These are phyloP conservation scores for Stachybotrys chlorohalonatus DNA, from an alignment of 2,329 filamentous ascomycete genomes.

Conservation along the genomic window DNA sequence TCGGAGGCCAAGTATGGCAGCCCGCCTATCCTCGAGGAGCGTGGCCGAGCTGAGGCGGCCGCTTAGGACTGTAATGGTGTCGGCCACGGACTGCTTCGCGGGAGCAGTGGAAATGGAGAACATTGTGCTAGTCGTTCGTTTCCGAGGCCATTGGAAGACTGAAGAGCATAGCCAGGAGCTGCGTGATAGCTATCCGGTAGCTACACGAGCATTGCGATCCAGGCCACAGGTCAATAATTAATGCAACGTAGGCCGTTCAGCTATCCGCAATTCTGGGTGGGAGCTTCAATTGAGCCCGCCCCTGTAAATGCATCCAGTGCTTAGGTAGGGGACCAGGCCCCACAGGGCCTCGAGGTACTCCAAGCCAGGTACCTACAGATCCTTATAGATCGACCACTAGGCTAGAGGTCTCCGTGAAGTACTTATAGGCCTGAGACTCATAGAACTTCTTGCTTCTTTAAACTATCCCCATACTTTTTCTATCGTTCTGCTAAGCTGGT, in stretches of 20 bases:
- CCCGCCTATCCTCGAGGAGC: slow-evolving; percentile 86
- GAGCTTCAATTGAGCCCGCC: not conserved
- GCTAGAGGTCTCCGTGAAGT: too few species aligned
- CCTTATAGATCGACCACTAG: too few species aligned
- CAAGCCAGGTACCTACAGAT: not conserved
- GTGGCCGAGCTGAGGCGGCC: slow-evolving; percentile 81
- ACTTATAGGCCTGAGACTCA: too few species aligned
- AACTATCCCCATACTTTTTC: too few species aligned
- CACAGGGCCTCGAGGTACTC: not conserved
- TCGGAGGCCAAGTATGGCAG: slow-evolving; percentile 82
- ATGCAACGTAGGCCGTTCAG: not conserved
- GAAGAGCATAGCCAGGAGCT: slow-evolving; percentile 1
- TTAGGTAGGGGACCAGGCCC: not conserved
- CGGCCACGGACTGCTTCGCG: slow-evolving; percentile 89
- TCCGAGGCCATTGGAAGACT: slow-evolving; percentile 19
- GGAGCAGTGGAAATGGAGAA: slow-evolving; percentile 64
- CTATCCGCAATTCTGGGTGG: not conserved
- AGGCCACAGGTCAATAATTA: not conserved
- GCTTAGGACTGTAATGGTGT: slow-evolving; percentile 87
- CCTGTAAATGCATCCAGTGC: not conserved
- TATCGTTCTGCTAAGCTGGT: too few species aligned
- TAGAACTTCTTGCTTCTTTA: too few species aligned
- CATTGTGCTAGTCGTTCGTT: slow-evolving; percentile 31
- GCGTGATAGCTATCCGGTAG: not conserved
- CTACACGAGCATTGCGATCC: not conserved